Base-by-base conservation (phyloP, 2,329 filamentous ascomycete genomes). In the Paradendryphiella salina region DNA sequence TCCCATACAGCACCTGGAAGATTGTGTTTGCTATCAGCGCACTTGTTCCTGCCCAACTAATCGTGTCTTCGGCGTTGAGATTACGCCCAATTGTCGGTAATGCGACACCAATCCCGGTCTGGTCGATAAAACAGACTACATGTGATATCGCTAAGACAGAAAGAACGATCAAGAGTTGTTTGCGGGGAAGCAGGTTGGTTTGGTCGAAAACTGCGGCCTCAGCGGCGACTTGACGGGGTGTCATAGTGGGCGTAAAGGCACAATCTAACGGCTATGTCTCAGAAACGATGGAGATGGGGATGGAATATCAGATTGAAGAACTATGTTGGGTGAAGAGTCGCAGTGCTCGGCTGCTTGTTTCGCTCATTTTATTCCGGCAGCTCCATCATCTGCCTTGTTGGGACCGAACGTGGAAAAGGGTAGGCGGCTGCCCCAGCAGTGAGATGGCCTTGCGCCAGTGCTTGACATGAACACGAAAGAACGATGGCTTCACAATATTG, bases 1-100 rank as follows among this genome's bases (percentile, higher is more conserved):
- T 77, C 15, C 84, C 84, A 63, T 86, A 86, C 0, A 87, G 75
- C 52, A 86, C 82, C 56, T 85, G 84, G 56, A 86, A 87, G 28
- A 82, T 80, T 0, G 85, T 86, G 51, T 81, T 82, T 23, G 80
- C 80, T 37, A 84, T 79, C 36, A 84, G 66, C 3, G 77, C 76
- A 7, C 79, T 77, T 0, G 79, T 82, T 5, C 79, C 80, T 1
- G 79, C 79, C 81, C 80, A 83, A 1, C 79, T 76, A 38, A 85
- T 85, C 2, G 79, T 79, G n/a, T 73, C 74, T 54, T 66, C 35
- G 57, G 74, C 67, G 66, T 73, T 46, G 2, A 75, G 59, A 14
- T 73, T 70, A n/a, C 59, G 58, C 10, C 67, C 71, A 18, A 75
- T 73, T 10, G 67, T 64, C 9, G 72, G 61, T 37, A 75, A 54